These are phyloP conservation scores for Massospora cicadina DNA, from an alignment of 371 early-diverging fungal genomes.

Conservation along the genomic window DNA sequence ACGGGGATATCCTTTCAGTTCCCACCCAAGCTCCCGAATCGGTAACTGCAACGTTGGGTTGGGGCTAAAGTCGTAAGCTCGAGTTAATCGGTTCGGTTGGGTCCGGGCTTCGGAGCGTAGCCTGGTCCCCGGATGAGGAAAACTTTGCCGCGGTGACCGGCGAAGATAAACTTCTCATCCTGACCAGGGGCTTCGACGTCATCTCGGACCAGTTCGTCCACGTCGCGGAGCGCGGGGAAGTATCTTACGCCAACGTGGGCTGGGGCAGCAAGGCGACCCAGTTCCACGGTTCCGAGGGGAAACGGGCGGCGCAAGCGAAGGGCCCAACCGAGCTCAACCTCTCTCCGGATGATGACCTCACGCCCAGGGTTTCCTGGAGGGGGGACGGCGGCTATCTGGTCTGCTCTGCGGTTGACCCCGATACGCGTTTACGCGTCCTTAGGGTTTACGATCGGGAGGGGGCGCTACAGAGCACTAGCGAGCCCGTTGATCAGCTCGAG, in stretches of 20 bases:
- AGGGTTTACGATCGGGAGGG: conserved; percentile 78
- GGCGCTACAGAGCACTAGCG: conserved; percentile 56
- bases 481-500: conserved; percentile 62
- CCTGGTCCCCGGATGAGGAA: conserved; percentile 90
- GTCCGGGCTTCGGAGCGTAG: conserved; percentile 53
- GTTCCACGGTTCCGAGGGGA: conserved; percentile 86
- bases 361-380: conserved; percentile 72
- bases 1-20: background rate
- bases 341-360: conserved; percentile 56
- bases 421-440: conserved; percentile 41
- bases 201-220: conserved; percentile 57
- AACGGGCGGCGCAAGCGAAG: conserved; percentile 43
- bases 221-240: conserved; percentile 47
- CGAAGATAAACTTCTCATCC: conserved; percentile 46
- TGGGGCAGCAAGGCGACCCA: conserved; percentile 97
- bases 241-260: conserved; percentile 58
- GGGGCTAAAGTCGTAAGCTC: background rate
- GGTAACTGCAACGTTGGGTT: too few relatives aligned
- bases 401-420: conserved; percentile 43
- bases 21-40: background rate
- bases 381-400: conserved; percentile 75
- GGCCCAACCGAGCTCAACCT: conserved; percentile 27
- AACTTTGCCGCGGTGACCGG: conserved; percentile 64
- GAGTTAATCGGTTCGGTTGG: conserved; percentile 48
- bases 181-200: conserved; percentile 87